Base-by-base conservation (phyloP, 306 rosid genomes). In the Alnus glutinosa region DNA sequence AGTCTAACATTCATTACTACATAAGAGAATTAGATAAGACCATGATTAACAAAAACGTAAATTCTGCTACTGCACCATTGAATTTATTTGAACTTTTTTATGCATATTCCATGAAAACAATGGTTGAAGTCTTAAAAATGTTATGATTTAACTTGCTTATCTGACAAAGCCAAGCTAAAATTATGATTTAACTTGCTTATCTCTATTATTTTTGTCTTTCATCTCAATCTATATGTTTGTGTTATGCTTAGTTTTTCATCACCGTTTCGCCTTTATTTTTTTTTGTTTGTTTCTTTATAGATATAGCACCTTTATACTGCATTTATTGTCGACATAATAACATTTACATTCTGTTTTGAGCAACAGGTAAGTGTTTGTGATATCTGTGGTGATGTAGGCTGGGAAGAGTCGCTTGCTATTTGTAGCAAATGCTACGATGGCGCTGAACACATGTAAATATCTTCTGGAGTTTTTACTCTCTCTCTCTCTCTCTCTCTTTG, bases 401-500 rank as follows among this genome's bases (percentile, higher is more conserved):
- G n/a, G 8, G 61, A 75, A 55, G 11, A 63, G 9, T 28, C 5
- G 0, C 89, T 83, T 50, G 77, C 79, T 72, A 8, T 39, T 54
- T 85, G 86, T 71, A 23, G 80, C 55, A 80, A 76, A 66, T 88
- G 89, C 55, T 19, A 2, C 4, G 84, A 83, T 19, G 91, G 89
- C 6, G 89, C 86, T 19, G 81, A 80, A 59, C 89, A 85, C 81
- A 83, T 32, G 87, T 85, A 88, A 75, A 23, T 71, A 59, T 64
- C 81, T 39, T 34, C 55, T 76, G 32, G 6, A 39, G 78, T 6
- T 46, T 76, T 47, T 42, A 62, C 18, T 23, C 46, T 73, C 75
- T 77, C 52, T 67, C 10, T 74, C 47, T 9, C 58, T 7, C 39
- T 28, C 42, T 5, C 46, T 42, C 46, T 1, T 5, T 42, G 5